Base-by-base conservation (phyloP, 176 grass and related monocot species). In the sorghum (Sorghum bicolor) region DNA sequence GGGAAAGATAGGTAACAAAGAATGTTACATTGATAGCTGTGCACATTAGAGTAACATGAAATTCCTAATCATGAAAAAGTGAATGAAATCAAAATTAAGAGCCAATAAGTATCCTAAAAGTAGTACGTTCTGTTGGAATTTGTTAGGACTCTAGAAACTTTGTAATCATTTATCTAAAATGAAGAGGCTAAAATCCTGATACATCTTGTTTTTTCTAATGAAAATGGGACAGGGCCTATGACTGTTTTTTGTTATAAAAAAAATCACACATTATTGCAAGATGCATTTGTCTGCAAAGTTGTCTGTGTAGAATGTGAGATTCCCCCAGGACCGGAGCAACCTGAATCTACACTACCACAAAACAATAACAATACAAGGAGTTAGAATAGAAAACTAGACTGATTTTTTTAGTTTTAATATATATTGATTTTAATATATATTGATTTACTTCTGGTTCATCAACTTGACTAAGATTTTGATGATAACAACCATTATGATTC, bases 1-100 rank as follows among this genome's bases (percentile, higher is more conserved):
- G 83, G 13, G 62, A 78, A 39, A 70, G 70, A 87, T 30, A 69
- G 58, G 53, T 11, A 44, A 58, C 45, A 77, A 80, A 71, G 38
- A 38, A 81, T 45, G 40, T 76, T 77, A 78, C 8, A 78, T 45
- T 19, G 66, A 68, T 90, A 72, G 48, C 20, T 29, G 0, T 65
- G 38, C 24, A n/a, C 48, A 85, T 66, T 75, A 47, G 31, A 81
- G 65, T 66, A 75, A 58, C 7, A 86, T 22, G 43, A 61, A 69
- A 34, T 69, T 16, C 24, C 45, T 31, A 71, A 34, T 31, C 47
- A 47, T 70, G 53, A 70, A 67, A 88, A 72, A 58, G 12, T 44
- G 34, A 38, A 39, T 11, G 68, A 3, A 78, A 72, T 52, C 22
- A 6, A 70, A 20, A 61, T 31, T 12, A 15, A 80, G 22, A 62